A percentile compares a stretch with the other conserved stretches of the same genome.
Conservation (phyloP, 139 green algal genomes). For the Trebouxia sp. region DNA sequence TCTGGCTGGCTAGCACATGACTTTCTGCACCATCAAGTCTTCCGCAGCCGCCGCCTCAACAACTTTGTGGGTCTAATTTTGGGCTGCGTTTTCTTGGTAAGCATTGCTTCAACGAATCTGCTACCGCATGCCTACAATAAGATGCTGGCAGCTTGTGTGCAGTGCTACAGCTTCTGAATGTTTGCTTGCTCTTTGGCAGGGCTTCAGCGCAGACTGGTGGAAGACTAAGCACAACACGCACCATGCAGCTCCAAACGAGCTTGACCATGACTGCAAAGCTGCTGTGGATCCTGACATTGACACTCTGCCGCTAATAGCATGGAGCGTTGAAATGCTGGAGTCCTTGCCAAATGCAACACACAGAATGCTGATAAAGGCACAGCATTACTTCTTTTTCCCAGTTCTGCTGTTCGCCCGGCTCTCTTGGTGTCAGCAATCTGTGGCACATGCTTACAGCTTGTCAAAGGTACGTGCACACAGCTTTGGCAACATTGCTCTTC, state of each 20-base stretch:
- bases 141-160: background rate
- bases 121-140: background rate
- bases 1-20: conserved; percentile 79
- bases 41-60: conserved; percentile 52
- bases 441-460: conserved; percentile 34
- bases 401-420: conserved; percentile 68
- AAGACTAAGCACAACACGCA: conserved; percentile 82
- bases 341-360: conserved; percentile 36
- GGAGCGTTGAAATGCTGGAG: conserved; percentile 58
- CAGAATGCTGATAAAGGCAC: conserved; percentile 39
- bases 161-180: background rate
- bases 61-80: conserved; percentile 54
- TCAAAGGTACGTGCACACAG: background rate
- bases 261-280: conserved; percentile 40
- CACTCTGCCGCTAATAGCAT: conserved; percentile 76
- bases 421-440: conserved; percentile 56
- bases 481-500: background rate
- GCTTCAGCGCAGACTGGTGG: conserved; percentile 74
- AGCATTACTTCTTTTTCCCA: conserved; percentile 70
- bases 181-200: conserved; percentile 22
- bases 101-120: background rate
- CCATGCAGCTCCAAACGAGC: conserved; percentile 71
- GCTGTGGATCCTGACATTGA: conserved; percentile 81
- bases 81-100: conserved; percentile 54
- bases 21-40: conserved; percentile 72